Evolutionary conservation across 371 early-diverging fungal genomes (phyloP).

Genomic region (Rhizomucor pusillus): DNA sequence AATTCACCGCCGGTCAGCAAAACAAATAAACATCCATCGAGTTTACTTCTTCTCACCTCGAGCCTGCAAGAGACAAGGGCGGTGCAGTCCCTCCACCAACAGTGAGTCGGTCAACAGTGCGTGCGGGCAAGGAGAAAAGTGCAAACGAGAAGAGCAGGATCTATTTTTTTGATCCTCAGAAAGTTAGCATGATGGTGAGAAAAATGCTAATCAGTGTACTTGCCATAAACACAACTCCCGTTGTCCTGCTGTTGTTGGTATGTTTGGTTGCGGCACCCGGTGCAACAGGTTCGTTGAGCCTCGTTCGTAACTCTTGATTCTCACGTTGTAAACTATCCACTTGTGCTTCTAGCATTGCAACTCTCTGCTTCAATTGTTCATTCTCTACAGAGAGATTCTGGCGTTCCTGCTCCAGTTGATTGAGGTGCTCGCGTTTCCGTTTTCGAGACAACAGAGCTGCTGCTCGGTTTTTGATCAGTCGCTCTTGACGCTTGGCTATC

Average conservation of each 20-base stretch:
- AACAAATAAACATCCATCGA: not conserved
- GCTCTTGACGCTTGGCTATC: conserved; percentile 75
- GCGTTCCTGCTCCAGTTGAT: conserved; percentile 69
- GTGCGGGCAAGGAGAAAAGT: conserved; percentile 33
- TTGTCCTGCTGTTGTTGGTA: conserved; percentile 5
- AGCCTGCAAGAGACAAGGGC: conserved; percentile 24
- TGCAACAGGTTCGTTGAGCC: conserved; percentile 24
- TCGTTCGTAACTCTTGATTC: conserved; percentile 31
- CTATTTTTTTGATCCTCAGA: not conserved
- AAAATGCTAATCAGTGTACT: not conserved
- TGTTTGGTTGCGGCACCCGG: not conserved
- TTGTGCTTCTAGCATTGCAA: conserved; percentile 58
- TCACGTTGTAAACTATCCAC: conserved; percentile 37
- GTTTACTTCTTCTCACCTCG: not conserved
- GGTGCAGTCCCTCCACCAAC: conserved; percentile 41
- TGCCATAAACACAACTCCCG: conserved; percentile 8
- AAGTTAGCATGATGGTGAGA: not conserved
- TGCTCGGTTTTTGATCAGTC: conserved; percentile 90
- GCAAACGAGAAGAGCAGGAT: conserved; percentile 7
- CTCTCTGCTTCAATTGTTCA: conserved; percentile 46
- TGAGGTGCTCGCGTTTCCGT: conserved; percentile 84
- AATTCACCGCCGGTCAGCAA: not conserved
- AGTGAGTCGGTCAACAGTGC: conserved; percentile 44
- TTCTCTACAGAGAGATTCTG: conserved; percentile 65
- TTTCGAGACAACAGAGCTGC: conserved; percentile 86